Percentiles rank a stretch among this genome's conserved stretches.
Evolutionary conservation across 1,284 basidiomycete species (phyloP).

Genomic region (Cutaneotrichosporon sp.): DNA sequence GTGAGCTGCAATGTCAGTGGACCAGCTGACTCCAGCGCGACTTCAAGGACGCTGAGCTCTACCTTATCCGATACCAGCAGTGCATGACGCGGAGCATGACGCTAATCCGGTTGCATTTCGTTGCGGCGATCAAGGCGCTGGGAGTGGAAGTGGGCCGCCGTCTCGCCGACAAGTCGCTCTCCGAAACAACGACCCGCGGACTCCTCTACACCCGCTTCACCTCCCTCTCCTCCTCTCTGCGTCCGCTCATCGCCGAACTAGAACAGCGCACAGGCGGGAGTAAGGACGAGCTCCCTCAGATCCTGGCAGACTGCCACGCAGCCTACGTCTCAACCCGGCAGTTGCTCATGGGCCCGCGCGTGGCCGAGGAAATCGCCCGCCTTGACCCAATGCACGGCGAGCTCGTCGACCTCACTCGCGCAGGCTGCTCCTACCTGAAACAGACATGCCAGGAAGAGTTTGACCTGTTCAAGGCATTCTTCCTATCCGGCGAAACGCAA

Average conservation of each 20-base stretch:
- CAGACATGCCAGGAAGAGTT: slow-evolving; percentile 85
- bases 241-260: slow-evolving; percentile 73
- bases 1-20: slow-evolving; percentile 54
- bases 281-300: slow-evolving; percentile 68
- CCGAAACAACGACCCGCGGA: slow-evolving; percentile 72
- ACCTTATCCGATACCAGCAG: slow-evolving; percentile 87
- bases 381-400: slow-evolving; percentile 72
- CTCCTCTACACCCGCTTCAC: slow-evolving; percentile 82
- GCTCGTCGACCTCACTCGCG: slow-evolving; percentile 76
- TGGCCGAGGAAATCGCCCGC: slow-evolving; percentile 73
- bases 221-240: slow-evolving; percentile 63
- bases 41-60: slow-evolving; percentile 83
- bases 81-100: slow-evolving; percentile 95
- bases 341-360: slow-evolving; percentile 61
- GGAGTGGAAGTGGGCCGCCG: slow-evolving; percentile 68
- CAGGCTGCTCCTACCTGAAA: slow-evolving; percentile 84
- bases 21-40: slow-evolving; percentile 58
- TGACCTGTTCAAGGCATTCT: slow-evolving; percentile 73
- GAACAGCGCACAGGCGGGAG: slow-evolving; percentile 63
- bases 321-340: slow-evolving; percentile 73
- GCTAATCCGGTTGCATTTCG: slow-evolving; percentile 88
- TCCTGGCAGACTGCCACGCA: slow-evolving; percentile 75
- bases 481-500: slow-evolving; percentile 72
- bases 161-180: slow-evolving; percentile 73
- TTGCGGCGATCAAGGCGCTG: slow-evolving; percentile 69